Evolutionary conservation across 225 moss, liverwort and hornwort species (phyloP).

Genomic region (Ulota crispa): DNA sequence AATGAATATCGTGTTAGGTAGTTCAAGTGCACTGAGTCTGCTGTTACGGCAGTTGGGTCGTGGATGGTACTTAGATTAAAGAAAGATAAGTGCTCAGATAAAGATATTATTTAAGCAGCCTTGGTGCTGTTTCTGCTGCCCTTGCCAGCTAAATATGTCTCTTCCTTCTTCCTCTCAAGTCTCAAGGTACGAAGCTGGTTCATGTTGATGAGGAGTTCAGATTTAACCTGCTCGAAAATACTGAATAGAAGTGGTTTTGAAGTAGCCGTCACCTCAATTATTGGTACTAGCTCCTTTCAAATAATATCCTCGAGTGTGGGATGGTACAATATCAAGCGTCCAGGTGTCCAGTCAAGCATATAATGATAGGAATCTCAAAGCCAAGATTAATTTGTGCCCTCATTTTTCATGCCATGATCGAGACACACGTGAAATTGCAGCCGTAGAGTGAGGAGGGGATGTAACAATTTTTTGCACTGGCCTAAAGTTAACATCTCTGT

Average conservation of each 20-base stretch:
- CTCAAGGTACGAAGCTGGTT: slow-evolving; percentile 15
- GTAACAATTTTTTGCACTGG: too few species aligned
- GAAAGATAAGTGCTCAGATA: background rate
- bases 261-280: background rate
- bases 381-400: background rate
- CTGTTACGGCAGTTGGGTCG: background rate
- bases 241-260: background rate
- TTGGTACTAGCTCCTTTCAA: background rate
- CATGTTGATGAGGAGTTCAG: background rate
- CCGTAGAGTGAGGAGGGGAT: too few species aligned
- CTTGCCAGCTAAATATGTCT: background rate
- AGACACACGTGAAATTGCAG: background rate
- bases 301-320: background rate
- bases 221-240: background rate
- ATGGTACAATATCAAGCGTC: background rate
- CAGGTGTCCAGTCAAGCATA: background rate
- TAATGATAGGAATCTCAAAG: background rate
- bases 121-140: background rate
- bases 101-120: background rate
- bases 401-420: background rate
- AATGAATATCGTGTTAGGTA: too few species aligned
- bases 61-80: background rate
- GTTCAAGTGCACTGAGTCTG: background rate
- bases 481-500: too few species aligned
- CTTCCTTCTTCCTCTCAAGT: background rate